Conservation (phyloP, 768 basidiomycete species). For the Cystofilobasidium capitatum region DNA sequence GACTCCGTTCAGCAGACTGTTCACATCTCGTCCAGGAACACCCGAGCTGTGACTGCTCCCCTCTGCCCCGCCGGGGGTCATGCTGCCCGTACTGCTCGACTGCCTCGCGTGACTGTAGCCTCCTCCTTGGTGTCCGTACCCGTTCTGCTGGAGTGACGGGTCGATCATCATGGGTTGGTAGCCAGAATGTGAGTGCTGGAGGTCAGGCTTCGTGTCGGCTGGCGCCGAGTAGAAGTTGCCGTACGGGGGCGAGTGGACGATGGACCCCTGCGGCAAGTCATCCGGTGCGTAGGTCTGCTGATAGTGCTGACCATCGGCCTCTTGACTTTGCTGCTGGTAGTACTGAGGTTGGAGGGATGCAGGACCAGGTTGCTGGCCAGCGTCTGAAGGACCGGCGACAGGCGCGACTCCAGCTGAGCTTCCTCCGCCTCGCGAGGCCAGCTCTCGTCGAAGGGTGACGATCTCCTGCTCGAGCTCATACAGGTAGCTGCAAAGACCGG, state of each 20-base stretch:
- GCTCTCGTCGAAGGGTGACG: slow-evolving; percentile 35
- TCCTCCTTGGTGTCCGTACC: background rate
- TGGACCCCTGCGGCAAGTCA: background rate
- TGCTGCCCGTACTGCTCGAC: slow-evolving; percentile 9
- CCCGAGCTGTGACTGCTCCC: slow-evolving; percentile 16
- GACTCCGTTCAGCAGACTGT: slow-evolving; percentile 23
- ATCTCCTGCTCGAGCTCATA: slow-evolving; percentile 41
- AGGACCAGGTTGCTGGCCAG: background rate
- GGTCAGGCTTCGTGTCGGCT: slow-evolving; percentile 5
- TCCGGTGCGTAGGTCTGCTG: background rate
- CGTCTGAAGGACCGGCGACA: background rate
- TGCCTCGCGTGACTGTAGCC: background rate
- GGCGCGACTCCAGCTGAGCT: background rate
- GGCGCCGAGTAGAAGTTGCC: slow-evolving; percentile 15
- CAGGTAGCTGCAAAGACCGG: slow-evolving; percentile 33
- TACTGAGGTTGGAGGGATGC: background rate
- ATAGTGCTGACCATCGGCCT: background rate
- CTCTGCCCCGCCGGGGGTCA: slow-evolving; percentile 6
- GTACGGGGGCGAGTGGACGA: slow-evolving; percentile 14
- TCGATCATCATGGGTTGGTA: slow-evolving; percentile 14
- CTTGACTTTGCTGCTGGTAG: slow-evolving; percentile 1
- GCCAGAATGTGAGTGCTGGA: background rate
- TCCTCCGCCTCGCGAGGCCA: slow-evolving; percentile 30
- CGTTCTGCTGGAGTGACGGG: slow-evolving; percentile 9
- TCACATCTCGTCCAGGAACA: slow-evolving; percentile 11